These are phyloP conservation scores for Diaporthe humulicola DNA, from an alignment of 2,329 filamentous ascomycete genomes.

Conservation along the genomic window DNA sequence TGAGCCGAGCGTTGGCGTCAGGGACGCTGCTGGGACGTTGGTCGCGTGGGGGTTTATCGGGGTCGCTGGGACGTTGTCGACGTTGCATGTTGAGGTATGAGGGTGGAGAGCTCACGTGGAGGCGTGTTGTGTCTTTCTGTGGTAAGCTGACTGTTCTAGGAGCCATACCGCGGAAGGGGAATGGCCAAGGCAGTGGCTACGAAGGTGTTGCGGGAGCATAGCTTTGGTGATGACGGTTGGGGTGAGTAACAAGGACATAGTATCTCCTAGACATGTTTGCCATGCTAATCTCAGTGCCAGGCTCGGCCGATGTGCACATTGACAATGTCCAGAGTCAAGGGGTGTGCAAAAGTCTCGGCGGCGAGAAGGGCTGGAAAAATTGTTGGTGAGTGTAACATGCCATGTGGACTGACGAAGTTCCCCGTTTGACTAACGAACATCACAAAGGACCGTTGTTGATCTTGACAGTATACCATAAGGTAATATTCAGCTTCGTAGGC, in stretches of 20 bases:
- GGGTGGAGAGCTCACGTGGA: background rate
- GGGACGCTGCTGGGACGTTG: slow-evolving; percentile 59
- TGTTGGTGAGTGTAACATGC: slow-evolving; percentile 65
- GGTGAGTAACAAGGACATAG: slow-evolving; percentile 45
- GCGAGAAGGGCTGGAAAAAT: slow-evolving; percentile 65
- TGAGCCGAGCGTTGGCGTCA: slow-evolving; percentile 63
- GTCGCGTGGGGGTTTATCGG: slow-evolving; percentile 76
- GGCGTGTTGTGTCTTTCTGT: background rate
- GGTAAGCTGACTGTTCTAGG: slow-evolving; percentile 48
- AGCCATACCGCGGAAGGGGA: slow-evolving; percentile 70
- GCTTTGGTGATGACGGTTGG: slow-evolving; percentile 65
- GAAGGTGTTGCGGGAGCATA: slow-evolving; percentile 68
- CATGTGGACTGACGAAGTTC: background rate
- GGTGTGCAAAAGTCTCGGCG: slow-evolving; percentile 73
- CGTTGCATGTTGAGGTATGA: slow-evolving; percentile 46
- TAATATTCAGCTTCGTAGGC: slow-evolving; percentile 37
- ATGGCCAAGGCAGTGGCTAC: slow-evolving; percentile 72
- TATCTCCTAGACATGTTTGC: background rate
- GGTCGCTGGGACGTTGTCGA: slow-evolving; percentile 47
- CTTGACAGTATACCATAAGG: slow-evolving; percentile 41
- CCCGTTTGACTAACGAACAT: slow-evolving; percentile 8
- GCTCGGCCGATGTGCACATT: slow-evolving; percentile 73
- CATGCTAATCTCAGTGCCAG: slow-evolving; percentile 5
- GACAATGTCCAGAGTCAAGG: slow-evolving; percentile 72
- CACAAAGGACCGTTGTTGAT: slow-evolving; percentile 42